Base-by-base conservation (phyloP, 208 protist species). In the Tritrichomonas musculus region DNA sequence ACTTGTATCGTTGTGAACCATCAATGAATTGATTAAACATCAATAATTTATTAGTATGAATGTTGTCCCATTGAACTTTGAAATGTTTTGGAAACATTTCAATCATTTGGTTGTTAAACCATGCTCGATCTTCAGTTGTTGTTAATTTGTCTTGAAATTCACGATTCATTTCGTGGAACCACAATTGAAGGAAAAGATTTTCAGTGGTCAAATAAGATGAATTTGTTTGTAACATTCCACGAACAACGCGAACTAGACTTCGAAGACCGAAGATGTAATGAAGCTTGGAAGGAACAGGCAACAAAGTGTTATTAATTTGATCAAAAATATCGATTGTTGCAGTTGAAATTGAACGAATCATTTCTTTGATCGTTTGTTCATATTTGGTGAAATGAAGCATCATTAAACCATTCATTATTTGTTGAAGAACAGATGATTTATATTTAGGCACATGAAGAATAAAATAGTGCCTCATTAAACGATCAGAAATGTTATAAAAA, bases 261-360 rank as follows among this genome's bases (percentile, higher is more conserved):
- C 98, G 97, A 17, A 99, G 95, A 93, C 98, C 99, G 96, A 99
- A 99, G 0, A 97, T 98, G 96, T 99, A 99, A 95, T 99, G 98
- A 64, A 97, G 96, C 92, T 98, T 99, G 36, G 96, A 95, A 36
- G 98, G 98, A 53, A 97, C 98, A 53, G 98, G 98, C 3, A 98
- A 96, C 93, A 99, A 95, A 8, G 94, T 95, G 1, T 53, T 39
- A n/a, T 65, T 69, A 49, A 95, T 55, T 60, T 53, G 14, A n/a
- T 93, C 53, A 93, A 94, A 95, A 44, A 96, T 92, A 25, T 95
- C 92, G 33, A 97, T 94, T 49, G 96, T 94, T 11, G 93, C 55
- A 41, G 94, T 65, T 30, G 66, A 80, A 47, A 65, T 27, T 33
- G 47, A n/a, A 50, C 66, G 60, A 36, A 27, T 88, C n/a, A 49